These are phyloP conservation scores for Spencermartinsiella europaea DNA, from an alignment of 805 yeast species.

Conservation along the genomic window DNA sequence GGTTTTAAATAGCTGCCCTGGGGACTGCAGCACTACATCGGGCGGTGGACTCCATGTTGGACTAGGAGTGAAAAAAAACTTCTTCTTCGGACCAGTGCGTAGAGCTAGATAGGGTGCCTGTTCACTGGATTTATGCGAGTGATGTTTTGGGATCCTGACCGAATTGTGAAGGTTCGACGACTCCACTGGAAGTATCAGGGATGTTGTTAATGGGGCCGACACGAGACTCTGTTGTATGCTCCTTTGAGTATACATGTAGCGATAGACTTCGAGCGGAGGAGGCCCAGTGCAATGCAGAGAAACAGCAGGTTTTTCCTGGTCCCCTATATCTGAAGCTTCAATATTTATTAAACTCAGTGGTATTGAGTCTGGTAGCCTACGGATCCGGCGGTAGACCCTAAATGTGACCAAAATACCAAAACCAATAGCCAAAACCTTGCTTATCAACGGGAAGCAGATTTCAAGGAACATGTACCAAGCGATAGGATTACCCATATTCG, in stretches of 20 bases:
- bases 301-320: no score
- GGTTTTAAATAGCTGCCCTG: background rate
- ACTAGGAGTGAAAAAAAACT: background rate
- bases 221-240: background rate
- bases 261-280: background rate
- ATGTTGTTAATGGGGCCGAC: background rate
- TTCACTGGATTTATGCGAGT: background rate
- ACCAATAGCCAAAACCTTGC: background rate
- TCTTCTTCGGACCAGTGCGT: background rate
- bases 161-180: no score
- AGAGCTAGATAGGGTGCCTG: background rate
- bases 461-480: background rate
- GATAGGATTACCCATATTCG: background rate
- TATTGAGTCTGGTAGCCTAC: background rate
- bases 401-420: background rate
- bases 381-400: background rate
- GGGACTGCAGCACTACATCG: background rate
- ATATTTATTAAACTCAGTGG: no score
- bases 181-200: background rate
- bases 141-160: background rate
- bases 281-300: no score
- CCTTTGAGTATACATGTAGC: background rate
- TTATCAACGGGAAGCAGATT: background rate
- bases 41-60: background rate
- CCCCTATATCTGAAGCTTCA: no score